Evolutionary conservation across 352 stramenopile genomes (phyloP).

Genomic region (Thalassiosira sp.): DNA sequence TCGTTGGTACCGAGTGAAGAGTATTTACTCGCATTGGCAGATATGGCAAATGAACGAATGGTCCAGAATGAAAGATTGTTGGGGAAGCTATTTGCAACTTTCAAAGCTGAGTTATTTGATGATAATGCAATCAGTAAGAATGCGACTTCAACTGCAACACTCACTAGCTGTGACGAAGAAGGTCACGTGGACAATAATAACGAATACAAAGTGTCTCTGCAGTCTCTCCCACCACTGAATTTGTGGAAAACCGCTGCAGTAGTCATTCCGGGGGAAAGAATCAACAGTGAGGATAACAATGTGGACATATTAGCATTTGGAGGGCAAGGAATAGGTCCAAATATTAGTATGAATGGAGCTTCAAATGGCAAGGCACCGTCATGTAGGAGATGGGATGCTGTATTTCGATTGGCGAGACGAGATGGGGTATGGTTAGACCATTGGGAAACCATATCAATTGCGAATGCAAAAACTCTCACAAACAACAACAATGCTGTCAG

Average conservation of each 20-base stretch:
- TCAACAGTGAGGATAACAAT: background rate
- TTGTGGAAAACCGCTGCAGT: slow-evolving; percentile 72
- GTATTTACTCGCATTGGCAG: slow-evolving; percentile 63
- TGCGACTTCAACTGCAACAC: background rate
- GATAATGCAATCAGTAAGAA: background rate
- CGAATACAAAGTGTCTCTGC: slow-evolving; percentile 32
- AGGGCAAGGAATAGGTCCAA: slow-evolving; percentile 73
- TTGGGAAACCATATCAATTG: slow-evolving; percentile 37
- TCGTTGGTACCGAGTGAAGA: slow-evolving; percentile 36
- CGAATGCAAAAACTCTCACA: background rate
- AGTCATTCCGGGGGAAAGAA: slow-evolving; percentile 16
- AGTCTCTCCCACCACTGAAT: slow-evolving; percentile 58
- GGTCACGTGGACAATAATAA: background rate
- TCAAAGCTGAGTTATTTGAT: slow-evolving; percentile 53
- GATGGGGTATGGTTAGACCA: slow-evolving; percentile 38
- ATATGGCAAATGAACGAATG: slow-evolving; percentile 71
- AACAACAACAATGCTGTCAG: background rate
- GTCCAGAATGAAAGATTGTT: slow-evolving; percentile 59
- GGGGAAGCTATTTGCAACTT: slow-evolving; percentile 44
- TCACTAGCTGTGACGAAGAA: background rate
- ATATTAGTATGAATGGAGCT: background rate
- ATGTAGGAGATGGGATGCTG: slow-evolving; percentile 40
- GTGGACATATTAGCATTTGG: slow-evolving; percentile 69
- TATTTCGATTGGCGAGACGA: slow-evolving; percentile 52
- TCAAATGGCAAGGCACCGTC: background rate